Evolutionary conservation across 2,329 filamentous ascomycete genomes (phyloP), one percentile per base, ranked within the genome.

Genomic region (Xylaria sp.): DNA sequence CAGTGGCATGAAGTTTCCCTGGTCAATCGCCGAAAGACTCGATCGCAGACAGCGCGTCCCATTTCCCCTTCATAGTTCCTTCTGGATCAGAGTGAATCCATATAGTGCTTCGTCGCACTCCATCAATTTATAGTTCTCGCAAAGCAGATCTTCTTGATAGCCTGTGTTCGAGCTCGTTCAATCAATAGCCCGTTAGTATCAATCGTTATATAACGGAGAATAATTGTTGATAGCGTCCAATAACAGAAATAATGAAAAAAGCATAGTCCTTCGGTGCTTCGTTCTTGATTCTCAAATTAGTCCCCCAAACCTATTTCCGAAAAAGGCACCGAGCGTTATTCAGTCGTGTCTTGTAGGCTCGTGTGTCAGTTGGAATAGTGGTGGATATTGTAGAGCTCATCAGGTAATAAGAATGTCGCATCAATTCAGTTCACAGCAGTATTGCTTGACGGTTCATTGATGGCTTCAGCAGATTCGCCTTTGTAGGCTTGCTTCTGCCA

Each of bases 401-500:
- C 23, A 51, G 23, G 2, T 17, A 15, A 7, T 28, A 28, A 15
- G 48, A 15, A 49, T 49, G 9, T 46, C 20, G n/a, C 20, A 46
- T 48, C 4, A 4, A 11, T 31, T 42, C 15, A 10, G 26, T 6
- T 7, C 10, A 36, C 26, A 36, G 20, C 20, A 6, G 17, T 4
- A 0, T 28, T 17, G 4, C 49, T 2, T 26, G 36, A 20, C 1
- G 10, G 17, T 31, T 1, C 2, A 11, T 38, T 20, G 13, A 46
- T 6, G 2, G 10, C 17, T 10, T 48, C 23, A 2, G 33, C 11
- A 2, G 42, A 10, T 31, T 73, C 71, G 1, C 71, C 71, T 15
- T 51, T n/a, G 40, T 72, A 72, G 3, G 61, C 65, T 9, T 59
- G 57, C 9, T 67, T 49, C 26, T 69, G 62, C 71, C 70, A 72